Percentiles rank a stretch among this genome's conserved stretches.
Evolutionary conservation across 768 basidiomycete genomes (phyloP).

Genomic region (Kwoniella botswanensis): DNA sequence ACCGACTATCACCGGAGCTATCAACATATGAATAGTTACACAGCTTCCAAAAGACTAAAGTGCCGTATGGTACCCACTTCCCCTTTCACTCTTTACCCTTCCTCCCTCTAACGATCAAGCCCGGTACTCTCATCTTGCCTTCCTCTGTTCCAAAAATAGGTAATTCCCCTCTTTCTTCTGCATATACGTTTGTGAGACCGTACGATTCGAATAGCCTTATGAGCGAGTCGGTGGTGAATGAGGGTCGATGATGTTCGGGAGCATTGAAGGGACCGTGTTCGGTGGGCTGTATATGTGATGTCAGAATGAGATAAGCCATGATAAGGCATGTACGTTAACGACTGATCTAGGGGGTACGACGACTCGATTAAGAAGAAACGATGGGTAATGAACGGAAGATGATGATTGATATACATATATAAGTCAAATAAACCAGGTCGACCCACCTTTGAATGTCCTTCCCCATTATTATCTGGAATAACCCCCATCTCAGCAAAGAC

Average conservation of each 20-base stretch:
- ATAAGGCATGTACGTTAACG: not conserved
- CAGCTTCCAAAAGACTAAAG: too few relatives aligned
- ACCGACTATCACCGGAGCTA: not conserved
- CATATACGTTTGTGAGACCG: slow-evolving; percentile 37
- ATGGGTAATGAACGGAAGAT: too few relatives aligned
- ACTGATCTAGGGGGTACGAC: not conserved
- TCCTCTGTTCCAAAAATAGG: slow-evolving; percentile 33
- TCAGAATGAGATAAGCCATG: not conserved
- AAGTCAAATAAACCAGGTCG: too few relatives aligned
- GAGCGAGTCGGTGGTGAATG: slow-evolving; percentile 27
- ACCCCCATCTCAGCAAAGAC: slow-evolving; percentile 39
- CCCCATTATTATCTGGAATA: not conserved
- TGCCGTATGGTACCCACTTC: not conserved
- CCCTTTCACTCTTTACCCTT: not conserved
- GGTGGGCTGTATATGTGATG: not conserved
- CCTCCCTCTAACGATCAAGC: slow-evolving; percentile 35
- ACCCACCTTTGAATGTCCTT: not conserved
- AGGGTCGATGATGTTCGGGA: slow-evolving; percentile 32
- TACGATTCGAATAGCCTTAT: slow-evolving; percentile 18
- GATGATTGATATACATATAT: too few relatives aligned
- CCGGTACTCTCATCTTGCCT: slow-evolving; percentile 13
- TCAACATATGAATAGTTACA: not conserved
- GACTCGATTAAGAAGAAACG: too few relatives aligned
- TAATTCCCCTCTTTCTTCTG: slow-evolving; percentile 38
- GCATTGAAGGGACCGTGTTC: slow-evolving; percentile 26